Percentiles rank a stretch among this genome's conserved stretches.
These are phyloP conservation scores for Lepraria neglecta DNA, from an alignment of 495 filamentous ascomycete species.

Conservation along the genomic window DNA sequence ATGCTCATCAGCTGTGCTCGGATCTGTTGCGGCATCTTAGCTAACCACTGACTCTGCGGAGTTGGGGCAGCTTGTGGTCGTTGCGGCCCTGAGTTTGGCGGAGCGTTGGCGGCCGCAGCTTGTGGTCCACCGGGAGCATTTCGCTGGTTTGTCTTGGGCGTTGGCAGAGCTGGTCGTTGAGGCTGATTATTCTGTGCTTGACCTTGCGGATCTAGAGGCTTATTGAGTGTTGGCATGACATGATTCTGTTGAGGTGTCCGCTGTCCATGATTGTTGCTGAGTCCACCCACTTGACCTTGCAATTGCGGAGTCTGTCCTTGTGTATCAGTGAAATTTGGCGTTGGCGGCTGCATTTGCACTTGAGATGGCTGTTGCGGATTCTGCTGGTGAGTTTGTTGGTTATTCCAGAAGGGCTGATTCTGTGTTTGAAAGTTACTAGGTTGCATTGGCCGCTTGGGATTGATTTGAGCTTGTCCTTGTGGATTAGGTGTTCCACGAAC, in stretches of 20 bases:
- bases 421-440: slow-evolving; percentile 41
- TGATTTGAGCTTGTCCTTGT: slow-evolving; percentile 28
- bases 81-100: slow-evolving; percentile 31
- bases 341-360: slow-evolving; percentile 36
- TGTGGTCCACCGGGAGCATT: slow-evolving; percentile 10
- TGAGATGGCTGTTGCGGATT: slow-evolving; percentile 33
- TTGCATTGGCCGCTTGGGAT: slow-evolving; percentile 35
- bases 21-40: slow-evolving; percentile 15
- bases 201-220: slow-evolving; percentile 45
- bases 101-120: background rate
- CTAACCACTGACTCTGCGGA: slow-evolving; percentile 8
- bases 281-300: slow-evolving; percentile 43
- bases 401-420: slow-evolving; percentile 35
- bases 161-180: slow-evolving; percentile 21
- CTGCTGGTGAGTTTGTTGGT: slow-evolving; percentile 38
- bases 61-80: slow-evolving; percentile 30
- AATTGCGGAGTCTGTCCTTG: slow-evolving; percentile 40
- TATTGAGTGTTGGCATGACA: slow-evolving; percentile 54
- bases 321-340: slow-evolving; percentile 19
- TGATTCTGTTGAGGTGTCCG: slow-evolving; percentile 37
- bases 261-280: slow-evolving; percentile 30
- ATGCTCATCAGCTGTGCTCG: slow-evolving; percentile 17
- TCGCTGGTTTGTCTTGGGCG: slow-evolving; percentile 22
- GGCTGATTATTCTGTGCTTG: slow-evolving; percentile 37
- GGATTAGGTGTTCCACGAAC: slow-evolving; percentile 30